phyloP scores from a whole-genome alignment of 2,329 filamentous ascomycete genomes.

The Nothophaeocryptopus gaeumannii region DNA sequence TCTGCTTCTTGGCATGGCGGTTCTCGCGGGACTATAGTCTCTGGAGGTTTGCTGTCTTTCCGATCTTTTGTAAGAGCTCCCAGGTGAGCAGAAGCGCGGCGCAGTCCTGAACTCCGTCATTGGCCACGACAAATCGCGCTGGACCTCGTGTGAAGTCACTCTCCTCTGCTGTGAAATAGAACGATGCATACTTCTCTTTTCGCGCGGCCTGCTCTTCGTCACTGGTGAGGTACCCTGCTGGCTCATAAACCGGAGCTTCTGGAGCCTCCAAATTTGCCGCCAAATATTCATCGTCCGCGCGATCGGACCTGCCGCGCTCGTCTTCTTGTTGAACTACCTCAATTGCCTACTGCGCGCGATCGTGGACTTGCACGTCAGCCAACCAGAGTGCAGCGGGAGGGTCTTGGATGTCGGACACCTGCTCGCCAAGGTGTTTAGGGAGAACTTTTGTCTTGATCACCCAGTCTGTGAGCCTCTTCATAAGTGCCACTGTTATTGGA shows the following conservation, averaged over 20 bases:
- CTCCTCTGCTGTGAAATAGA: neutral
- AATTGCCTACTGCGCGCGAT: too few species aligned
- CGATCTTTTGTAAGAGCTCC: constrained; percentile 7
- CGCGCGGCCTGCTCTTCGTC: neutral
- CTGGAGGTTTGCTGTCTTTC: neutral
- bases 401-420: too few species aligned
- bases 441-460: too few species aligned
- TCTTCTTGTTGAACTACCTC: neutral
- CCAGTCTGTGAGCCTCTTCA: too few species aligned
- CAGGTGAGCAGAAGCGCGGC: constrained; percentile 4
- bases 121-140: neutral
- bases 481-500: too few species aligned
- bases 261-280: neutral
- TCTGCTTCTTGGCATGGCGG: neutral
- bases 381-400: too few species aligned
- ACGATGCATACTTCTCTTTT: neutral
- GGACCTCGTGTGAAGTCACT: constrained; percentile 8
- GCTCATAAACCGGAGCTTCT: neutral
- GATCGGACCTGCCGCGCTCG: neutral
- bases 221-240: neutral
- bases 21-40: neutral
- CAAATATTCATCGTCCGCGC: neutral
- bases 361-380: too few species aligned
- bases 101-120: constrained; percentile 5
- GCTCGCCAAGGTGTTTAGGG: too few species aligned